Base-by-base conservation (phyloP, 257 asterid species). In the Anisodus acutangulus region DNA sequence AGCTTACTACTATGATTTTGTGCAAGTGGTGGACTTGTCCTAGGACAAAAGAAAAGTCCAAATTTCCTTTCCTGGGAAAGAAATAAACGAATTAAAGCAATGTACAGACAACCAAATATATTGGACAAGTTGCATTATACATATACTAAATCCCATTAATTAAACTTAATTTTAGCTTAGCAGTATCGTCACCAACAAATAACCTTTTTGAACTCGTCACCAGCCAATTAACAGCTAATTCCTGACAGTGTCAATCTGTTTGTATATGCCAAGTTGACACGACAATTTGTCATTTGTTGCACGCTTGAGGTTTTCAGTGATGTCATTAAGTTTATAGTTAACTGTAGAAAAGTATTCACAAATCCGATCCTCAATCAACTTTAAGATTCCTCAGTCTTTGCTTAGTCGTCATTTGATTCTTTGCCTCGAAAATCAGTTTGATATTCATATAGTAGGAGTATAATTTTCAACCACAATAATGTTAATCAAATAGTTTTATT, bases 21-120 rank as follows among this genome's bases (percentile, higher is more conserved):
- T 26, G 22, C 49, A 26, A 53, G 82, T 53, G 63, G 64, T 54
- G 13, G 26, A 78, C 49, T 53, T 78, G 82, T 78, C 82, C 81
- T 1, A 51, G 63, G 60, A 76, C 35, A 31, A 31, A 31, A 31
- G 35, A 31, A 31, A 31, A 31, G 35, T 31, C 35, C 35, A 31
- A 31, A 31, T 31, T 31, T 31, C 55, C 1, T 31, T 31, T 31
- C 55, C 1, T 51, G 55, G 55, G 55, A 51, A 78, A 53, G 19
- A 51, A 22, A 3, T 13, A 53, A 9, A 26, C 8, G 13, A 72
- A 1, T 19, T 8, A 74, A 49, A 22, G 5, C 60, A 49, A 74
- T 67, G 47, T 12, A 67, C 17, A 69, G n/a, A 41, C 78, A 53
- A 31, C 12, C 15, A 0, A 74, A 74, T 49, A 78, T 59, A 26